Evolutionary conservation across 2,329 filamentous ascomycete species (phyloP).

Genomic region (Hypoxylon sp.): DNA sequence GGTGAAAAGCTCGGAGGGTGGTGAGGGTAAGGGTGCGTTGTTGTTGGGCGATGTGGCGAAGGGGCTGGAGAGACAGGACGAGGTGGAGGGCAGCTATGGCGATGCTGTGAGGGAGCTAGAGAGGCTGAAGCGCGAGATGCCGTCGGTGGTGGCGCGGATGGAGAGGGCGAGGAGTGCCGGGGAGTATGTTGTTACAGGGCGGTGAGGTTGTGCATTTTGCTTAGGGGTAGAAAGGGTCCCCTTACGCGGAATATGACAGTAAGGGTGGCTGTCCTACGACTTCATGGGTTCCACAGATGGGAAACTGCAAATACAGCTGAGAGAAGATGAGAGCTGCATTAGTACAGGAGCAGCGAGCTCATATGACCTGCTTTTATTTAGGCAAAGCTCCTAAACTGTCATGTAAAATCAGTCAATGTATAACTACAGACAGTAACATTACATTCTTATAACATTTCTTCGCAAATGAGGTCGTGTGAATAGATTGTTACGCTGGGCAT

Average conservation of each 20-base stretch:
- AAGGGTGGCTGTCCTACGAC: not conserved
- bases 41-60: slow-evolving; percentile 35
- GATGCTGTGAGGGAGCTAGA: slow-evolving; percentile 66
- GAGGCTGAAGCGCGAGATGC: slow-evolving; percentile 71
- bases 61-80: slow-evolving; percentile 62
- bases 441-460: not conserved
- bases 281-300: not conserved
- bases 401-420: not conserved
- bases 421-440: not conserved
- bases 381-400: not conserved
- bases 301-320: too few species aligned
- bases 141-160: slow-evolving; percentile 74
- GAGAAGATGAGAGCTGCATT: not conserved
- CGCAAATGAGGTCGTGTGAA: not conserved
- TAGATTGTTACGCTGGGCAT: not conserved
- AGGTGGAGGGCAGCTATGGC: slow-evolving; percentile 63
- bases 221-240: not conserved
- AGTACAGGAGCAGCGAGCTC: not conserved
- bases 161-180: slow-evolving; percentile 73
- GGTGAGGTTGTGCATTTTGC: slow-evolving; percentile 46
- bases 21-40: slow-evolving; percentile 35
- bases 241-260: too few species aligned
- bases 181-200: slow-evolving; percentile 68
- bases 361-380: not conserved
- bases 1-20: slow-evolving; percentile 5